Base-by-base conservation (phyloP, 805 yeast species). In the Starmera pachycereana region DNA sequence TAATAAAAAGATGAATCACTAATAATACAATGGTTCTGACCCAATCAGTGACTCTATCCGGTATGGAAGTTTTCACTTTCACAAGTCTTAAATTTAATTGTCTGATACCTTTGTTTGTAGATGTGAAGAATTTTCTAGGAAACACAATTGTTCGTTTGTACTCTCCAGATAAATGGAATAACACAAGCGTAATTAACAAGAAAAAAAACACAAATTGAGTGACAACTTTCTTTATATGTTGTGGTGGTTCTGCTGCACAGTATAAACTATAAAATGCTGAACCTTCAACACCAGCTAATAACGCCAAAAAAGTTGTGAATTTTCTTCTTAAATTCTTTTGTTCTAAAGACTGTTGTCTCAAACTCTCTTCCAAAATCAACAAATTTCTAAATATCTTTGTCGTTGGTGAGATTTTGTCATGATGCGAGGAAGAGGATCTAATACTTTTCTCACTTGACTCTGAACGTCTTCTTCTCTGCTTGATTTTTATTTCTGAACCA, bases 151-250 rank as follows among this genome's bases (percentile, higher is more conserved):
- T 86, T 44, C 92, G 74, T 42, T 74, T 75, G 59, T 90, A 92
- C 61, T 88, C 92, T 1, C 98, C 98, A 19, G 95, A 81, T 30
- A 90, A 60, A 52, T 83, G 88, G 60, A 86, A 90, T 34, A 90
- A 65, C 22, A 77, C 69, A 41, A 88, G 61, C 0, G 96, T 83
- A 14, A 89, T 76, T 27, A 73, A 49, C 14, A 76, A 70, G 38
- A 81, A 78, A 13, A 81, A 64, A 4, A 84, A 70, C 12, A 76
- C 54, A 37, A 85, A 76, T 53, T 78, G 62, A 16, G 70, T 52
- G 19, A 62, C 49, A 32, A 63, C 53, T 19, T 60, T 58, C 42
- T 63, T 62, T 6, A 66, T 46, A 0, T 72, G 65, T 8, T 65
- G 51, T 1, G 76, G 44, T 62, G 63, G 34, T 53, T 52, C 43